A percentile compares a stretch with the other conserved stretches of the same genome.
Evolutionary conservation across 2,329 filamentous ascomycete species (phyloP).

Genomic region (Claviceps sp.): DNA sequence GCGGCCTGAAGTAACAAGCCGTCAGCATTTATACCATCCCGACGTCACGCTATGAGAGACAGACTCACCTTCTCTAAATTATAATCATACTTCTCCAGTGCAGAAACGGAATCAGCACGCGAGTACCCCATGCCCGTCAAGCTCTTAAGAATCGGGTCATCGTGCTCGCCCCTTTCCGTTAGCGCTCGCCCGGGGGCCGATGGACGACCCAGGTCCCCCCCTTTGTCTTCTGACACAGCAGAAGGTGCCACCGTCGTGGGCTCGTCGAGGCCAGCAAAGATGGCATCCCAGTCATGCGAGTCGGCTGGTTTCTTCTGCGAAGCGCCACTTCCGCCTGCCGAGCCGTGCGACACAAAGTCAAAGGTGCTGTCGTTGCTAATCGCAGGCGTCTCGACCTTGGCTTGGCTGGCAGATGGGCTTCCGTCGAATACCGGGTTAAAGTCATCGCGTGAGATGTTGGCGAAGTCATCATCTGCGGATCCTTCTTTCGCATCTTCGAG

Average conservation of each 20-base stretch:
- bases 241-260: conserved; percentile 21
- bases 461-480: conserved; percentile 66
- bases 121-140: conserved; percentile 82
- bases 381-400: conserved; percentile 38
- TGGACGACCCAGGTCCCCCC: conserved; percentile 11
- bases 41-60: background rate
- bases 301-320: conserved; percentile 29
- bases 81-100: conserved; percentile 90
- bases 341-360: conserved; percentile 37
- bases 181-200: conserved; percentile 47
- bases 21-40: too few species aligned
- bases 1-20: conserved; percentile 27
- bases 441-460: conserved; percentile 60
- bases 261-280: conserved; percentile 71
- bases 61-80: conserved; percentile 77
- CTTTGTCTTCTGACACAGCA: conserved; percentile 1
- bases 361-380: conserved; percentile 45
- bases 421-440: conserved; percentile 77
- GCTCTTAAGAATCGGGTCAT: conserved; percentile 84
- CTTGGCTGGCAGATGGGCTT: conserved; percentile 40
- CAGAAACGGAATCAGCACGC: conserved; percentile 57
- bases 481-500: conserved; percentile 76
- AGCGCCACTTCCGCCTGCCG: conserved; percentile 18
- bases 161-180: conserved; percentile 63
- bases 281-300: conserved; percentile 82